Percentiles rank a stretch among this genome's conserved stretches.
Evolutionary conservation across 768 basidiomycete genomes (phyloP).

Genomic region (Boletus rubescentipes): DNA sequence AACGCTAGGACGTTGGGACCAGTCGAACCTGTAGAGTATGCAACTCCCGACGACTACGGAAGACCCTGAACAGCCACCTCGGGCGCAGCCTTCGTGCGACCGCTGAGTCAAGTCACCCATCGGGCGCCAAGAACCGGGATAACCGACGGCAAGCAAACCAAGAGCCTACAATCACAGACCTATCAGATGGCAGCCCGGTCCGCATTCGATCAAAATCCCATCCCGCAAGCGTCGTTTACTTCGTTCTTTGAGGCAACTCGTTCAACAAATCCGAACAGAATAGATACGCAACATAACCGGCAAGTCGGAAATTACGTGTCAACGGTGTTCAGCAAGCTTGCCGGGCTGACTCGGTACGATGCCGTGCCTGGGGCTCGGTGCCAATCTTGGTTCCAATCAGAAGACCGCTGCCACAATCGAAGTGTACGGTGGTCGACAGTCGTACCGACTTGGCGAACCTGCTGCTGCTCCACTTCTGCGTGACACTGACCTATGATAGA

Average conservation of each 20-base stretch:
- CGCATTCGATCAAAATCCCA: no score
- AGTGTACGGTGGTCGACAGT: no score
- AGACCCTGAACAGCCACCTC: neutral
- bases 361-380: neutral
- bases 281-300: no score
- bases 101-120: conserved; percentile 6
- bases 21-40: neutral
- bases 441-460: neutral
- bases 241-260: no score
- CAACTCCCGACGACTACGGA: conserved; percentile 21
- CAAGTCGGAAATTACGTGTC: neutral
- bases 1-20: neutral
- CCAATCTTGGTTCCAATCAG: conserved; percentile 8
- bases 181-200: conserved; percentile 4
- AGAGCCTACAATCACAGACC: conserved; percentile 4
- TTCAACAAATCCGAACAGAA: no score
- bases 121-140: neutral
- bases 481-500: neutral
- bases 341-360: conserved; percentile 21
- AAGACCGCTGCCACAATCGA: neutral
- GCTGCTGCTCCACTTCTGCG: neutral
- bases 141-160: conserved; percentile 9
- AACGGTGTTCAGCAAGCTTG: conserved; percentile 10
- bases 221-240: no score
- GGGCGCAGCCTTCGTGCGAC: conserved; percentile 5